Base-by-base conservation (phyloP, 768 basidiomycete genomes). In the Cystobasidium onofrii region DNA sequence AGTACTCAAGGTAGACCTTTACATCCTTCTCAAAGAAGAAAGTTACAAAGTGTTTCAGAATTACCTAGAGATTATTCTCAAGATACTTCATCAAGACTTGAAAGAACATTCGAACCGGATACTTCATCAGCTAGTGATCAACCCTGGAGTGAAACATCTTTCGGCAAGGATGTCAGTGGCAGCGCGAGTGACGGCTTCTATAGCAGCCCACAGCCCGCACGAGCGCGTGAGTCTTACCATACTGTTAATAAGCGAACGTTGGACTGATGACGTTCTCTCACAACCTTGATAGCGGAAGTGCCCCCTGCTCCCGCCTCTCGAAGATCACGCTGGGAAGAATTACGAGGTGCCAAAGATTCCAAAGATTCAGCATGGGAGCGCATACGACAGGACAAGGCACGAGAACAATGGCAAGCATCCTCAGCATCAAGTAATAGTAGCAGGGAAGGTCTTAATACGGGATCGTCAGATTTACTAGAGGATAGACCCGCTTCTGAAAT, bases 311-410 rank as follows among this genome's bases (percentile, higher is more conserved):
- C 57, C 2, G 27, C 57, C 15, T 25, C 23, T 34, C 57, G 25
- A 29, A 60, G 55, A 31, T 57, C 69, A 10, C 27, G 69, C 1
- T 71, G 69, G 69, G 69, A 71, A n/a, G 69, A 71, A 27, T 54
- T 71, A 20, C 69, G 69, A 2, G 69, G 69, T 44, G 25, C 33
- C 4, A 46, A 52, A 20, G 55, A 60, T 31, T 61, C 52, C n/a
- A n/a, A 31, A 33, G 69, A 71, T 27, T 71, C 69, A 12, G 69
- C 69, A 55, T 71, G 69, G 69, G 69, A 71, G 41, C 29, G 55
- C 20, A 71, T 71, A 4, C 12, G 69, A 36, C 69, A 71, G 41
- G 39, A 36, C 23, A 55, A 60, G 7, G 69, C 69, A 2, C 52
- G 69, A 12, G 41, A 67, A 52, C 17, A 67, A 20, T 34, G 41